Conservation (phyloP, 768 basidiomycete genomes). For the Phaeotremella fagi region DNA sequence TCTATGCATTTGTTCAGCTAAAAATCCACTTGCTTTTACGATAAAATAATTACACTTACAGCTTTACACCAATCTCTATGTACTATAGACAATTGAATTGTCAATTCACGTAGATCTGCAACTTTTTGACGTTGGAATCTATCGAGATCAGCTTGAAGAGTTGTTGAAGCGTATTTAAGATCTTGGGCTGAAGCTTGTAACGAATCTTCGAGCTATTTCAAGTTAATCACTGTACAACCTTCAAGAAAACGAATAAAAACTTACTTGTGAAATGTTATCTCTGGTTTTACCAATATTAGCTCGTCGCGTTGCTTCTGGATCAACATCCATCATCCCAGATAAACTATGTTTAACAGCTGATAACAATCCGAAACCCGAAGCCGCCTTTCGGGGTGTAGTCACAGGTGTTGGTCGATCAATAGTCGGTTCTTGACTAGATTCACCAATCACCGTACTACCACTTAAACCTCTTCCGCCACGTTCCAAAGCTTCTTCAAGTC, state of each 20-base stretch:
- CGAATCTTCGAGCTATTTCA: conserved; percentile 80
- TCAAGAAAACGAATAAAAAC: conserved; percentile 20
- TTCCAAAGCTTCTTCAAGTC: conserved; percentile 81
- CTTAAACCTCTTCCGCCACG: conserved; percentile 49
- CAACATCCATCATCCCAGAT: conserved; percentile 98
- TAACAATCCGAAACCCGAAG: conserved; percentile 64
- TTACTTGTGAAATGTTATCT: conserved; percentile 89
- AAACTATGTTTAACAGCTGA: conserved; percentile 90
- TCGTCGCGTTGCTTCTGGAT: conserved; percentile 90
- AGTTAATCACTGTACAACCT: too few relatives aligned
- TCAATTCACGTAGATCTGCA: conserved; percentile 89
- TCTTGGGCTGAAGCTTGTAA: conserved; percentile 87
- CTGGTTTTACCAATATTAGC: conserved; percentile 90
- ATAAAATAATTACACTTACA: conserved; percentile 54
- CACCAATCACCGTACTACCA: conserved; percentile 17
- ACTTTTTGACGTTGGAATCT: conserved; percentile 99
- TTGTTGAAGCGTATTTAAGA: conserved; percentile 90
- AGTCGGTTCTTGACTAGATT: not conserved
- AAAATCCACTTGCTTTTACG: conserved; percentile 4
- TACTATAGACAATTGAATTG: conserved; percentile 77
- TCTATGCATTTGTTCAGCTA: conserved; percentile 54
- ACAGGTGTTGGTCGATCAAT: not conserved
- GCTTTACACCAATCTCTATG: conserved; percentile 97
- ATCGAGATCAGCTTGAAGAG: conserved; percentile 95
- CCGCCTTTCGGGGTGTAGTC: conserved; percentile 11